Evolutionary conservation across 75 land plant species (phyloP).

Genomic region (Picea sitchensis): DNA sequence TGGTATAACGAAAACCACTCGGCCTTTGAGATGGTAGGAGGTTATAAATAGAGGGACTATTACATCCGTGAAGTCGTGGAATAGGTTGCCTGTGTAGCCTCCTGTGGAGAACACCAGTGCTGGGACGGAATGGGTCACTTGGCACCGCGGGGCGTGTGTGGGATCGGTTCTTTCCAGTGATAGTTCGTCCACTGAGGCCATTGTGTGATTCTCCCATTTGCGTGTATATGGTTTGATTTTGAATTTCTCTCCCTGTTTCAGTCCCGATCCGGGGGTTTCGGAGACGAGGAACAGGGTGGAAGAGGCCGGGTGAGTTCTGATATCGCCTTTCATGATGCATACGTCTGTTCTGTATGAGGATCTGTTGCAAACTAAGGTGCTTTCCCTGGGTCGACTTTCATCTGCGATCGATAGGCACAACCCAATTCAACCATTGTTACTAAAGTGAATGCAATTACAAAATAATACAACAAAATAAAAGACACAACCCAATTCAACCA

Average conservation of each 20-base stretch:
- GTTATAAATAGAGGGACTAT: slow-evolving; percentile 55
- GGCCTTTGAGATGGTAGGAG: slow-evolving; percentile 33
- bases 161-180: slow-evolving; percentile 1
- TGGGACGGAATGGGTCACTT: slow-evolving; percentile 27
- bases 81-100: slow-evolving; percentile 56
- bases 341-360: slow-evolving; percentile 26
- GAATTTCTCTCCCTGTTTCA: slow-evolving; percentile 5
- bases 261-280: neutral
- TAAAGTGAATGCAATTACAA: no score
- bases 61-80: slow-evolving; percentile 56
- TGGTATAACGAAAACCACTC: slow-evolving; percentile 54
- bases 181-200: slow-evolving; percentile 15
- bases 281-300: slow-evolving; percentile 27
- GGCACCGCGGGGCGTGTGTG: slow-evolving; percentile 17
- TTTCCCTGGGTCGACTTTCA: neutral
- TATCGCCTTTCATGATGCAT: slow-evolving; percentile 44
- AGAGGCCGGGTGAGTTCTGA: slow-evolving; percentile 29
- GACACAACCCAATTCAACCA: no score
- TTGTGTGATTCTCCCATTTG: slow-evolving; percentile 24
- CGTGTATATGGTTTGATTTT: slow-evolving; percentile 52
- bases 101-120: slow-evolving; percentile 48
- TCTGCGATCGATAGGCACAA: no score
- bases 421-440: no score
- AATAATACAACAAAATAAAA: no score
- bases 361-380: slow-evolving; percentile 2